A percentile compares a stretch with the other conserved stretches of the same genome.
Conservation (phyloP, 192 early-diverging fungal species). For the Coemansia sp. region DNA sequence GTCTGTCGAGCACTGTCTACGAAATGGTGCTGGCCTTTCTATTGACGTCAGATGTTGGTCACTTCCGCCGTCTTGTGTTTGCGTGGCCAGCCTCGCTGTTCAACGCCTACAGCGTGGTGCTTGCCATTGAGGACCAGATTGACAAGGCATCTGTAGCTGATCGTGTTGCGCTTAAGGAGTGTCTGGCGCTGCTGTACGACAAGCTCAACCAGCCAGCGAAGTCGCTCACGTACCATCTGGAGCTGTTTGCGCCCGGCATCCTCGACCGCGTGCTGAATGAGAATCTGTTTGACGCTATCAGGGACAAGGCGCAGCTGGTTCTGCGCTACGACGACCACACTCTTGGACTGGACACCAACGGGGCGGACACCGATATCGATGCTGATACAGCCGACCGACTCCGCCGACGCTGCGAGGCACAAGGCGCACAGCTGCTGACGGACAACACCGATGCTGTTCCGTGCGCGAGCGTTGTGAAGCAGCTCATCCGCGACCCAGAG, state of each 20-base stretch:
- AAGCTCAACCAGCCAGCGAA: conserved; percentile 71
- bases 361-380: conserved; percentile 7
- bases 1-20: conserved; percentile 77
- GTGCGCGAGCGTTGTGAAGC: conserved; percentile 65
- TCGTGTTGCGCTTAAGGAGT: conserved; percentile 67
- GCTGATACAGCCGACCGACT: conserved; percentile 14
- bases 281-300: conserved; percentile 78
- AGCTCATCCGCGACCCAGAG: conserved; percentile 60
- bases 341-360: conserved; percentile 14
- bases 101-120: conserved; percentile 70
- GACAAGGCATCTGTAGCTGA: neutral
- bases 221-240: conserved; percentile 79
- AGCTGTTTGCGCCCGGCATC: conserved; percentile 68
- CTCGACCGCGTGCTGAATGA: conserved; percentile 74
- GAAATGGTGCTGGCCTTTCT: conserved; percentile 77
- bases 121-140: conserved; percentile 70
- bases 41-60: conserved; percentile 36
- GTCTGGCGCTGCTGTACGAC: conserved; percentile 74
- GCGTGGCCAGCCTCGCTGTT: conserved; percentile 83
- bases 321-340: conserved; percentile 79
- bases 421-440: conserved; percentile 81
- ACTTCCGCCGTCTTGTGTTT: conserved; percentile 64
- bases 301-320: conserved; percentile 76
- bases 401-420: conserved; percentile 45
- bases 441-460: conserved; percentile 82